Evolutionary conservation across 345 rosid species (phyloP), one percentile per base, ranked within the genome.

Genomic region (Corymbia maculata): DNA sequence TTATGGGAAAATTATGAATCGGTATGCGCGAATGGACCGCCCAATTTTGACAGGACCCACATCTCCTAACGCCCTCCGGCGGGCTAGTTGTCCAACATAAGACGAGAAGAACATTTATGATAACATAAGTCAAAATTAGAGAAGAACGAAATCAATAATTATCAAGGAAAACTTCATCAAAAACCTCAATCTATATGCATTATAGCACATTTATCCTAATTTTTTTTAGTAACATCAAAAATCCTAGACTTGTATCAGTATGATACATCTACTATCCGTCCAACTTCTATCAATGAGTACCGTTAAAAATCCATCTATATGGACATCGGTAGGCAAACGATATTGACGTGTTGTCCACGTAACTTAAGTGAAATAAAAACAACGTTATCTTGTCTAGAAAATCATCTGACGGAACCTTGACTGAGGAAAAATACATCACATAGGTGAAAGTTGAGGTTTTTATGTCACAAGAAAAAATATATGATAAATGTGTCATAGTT

Each of bases 181-280:
- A 55, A 22, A 0, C 28, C 0, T 28, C 61, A 55, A 55, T 21
- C 9, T 22, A 55, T 55, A 55, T 12, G 12, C 24, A 9, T 55
- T 1, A 28, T 4, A 22, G 24, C 24, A 22, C 12, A 4, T 55
- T 55, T 55, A 55, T 55, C 24, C 22, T 4, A 8, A 0, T 6
- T 52, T 19, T 4, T 21, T 22, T 3, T 19, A 8, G 11, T 22
- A 5, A 55, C 22, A 8, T 26, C 0, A 5, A 9, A 55, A 55
- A 22, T 9, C 61, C 24, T 12, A 22, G 24, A 55, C 2, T 55
- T 55, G 13, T 55, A 55, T 9, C 22, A 0, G 1, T 55, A 28
- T 1, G 0, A 9, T 2, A 0, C 28, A 22, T 22, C 24, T 22
- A 55, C 0, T 0, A 0, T 55, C 1, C 9, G 24, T 55, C 28